Percentiles rank a stretch among this genome's conserved stretches.
These are phyloP conservation scores for Naumovozyma castellii DNA, from an alignment of 805 yeast species.

Conservation along the genomic window DNA sequence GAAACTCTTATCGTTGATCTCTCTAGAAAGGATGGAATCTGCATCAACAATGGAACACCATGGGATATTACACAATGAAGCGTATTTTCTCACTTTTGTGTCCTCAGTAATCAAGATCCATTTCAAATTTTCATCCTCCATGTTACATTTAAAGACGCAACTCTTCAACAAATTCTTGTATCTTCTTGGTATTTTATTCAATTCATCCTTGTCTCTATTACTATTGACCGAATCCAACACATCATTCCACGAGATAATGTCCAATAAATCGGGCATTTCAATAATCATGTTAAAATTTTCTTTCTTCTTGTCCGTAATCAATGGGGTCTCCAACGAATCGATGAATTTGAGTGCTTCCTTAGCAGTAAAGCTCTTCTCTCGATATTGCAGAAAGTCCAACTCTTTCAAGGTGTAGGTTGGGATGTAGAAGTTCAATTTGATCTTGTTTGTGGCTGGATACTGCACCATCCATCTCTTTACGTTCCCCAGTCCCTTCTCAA, in stretches of 20 bases:
- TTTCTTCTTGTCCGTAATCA: conserved; percentile 4
- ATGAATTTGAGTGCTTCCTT: conserved; percentile 55
- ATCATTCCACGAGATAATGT: conserved; percentile 20
- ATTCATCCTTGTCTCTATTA: conserved; percentile 4
- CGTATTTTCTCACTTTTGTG: conserved; percentile 43
- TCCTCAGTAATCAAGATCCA: conserved; percentile 64
- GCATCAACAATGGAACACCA: conserved; percentile 30
- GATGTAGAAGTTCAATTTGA: conserved; percentile 40
- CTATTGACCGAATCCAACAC: conserved; percentile 8
- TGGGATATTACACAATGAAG: conserved; percentile 43
- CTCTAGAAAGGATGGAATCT: conserved; percentile 20
- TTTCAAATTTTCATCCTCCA: conserved; percentile 32
- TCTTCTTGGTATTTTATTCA: conserved; percentile 39
- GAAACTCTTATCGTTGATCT: conserved; percentile 18
- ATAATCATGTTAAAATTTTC: conserved; percentile 25
- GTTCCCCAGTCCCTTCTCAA: conserved; percentile 60
- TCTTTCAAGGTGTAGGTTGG: conserved; percentile 45
- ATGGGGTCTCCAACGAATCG: conserved; percentile 30
- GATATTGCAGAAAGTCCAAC: conserved; percentile 46
- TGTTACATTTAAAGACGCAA: conserved; percentile 44
- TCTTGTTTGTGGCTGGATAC: conserved; percentile 7
- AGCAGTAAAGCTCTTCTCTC: conserved; percentile 53
- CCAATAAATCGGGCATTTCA: conserved; percentile 40
- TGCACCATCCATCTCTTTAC: conserved; percentile 49
- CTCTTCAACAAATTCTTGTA: conserved; percentile 48